Evolutionary conservation across 148 eudicot species (phyloP).

Genomic region (Hydrangea macrophylla): DNA sequence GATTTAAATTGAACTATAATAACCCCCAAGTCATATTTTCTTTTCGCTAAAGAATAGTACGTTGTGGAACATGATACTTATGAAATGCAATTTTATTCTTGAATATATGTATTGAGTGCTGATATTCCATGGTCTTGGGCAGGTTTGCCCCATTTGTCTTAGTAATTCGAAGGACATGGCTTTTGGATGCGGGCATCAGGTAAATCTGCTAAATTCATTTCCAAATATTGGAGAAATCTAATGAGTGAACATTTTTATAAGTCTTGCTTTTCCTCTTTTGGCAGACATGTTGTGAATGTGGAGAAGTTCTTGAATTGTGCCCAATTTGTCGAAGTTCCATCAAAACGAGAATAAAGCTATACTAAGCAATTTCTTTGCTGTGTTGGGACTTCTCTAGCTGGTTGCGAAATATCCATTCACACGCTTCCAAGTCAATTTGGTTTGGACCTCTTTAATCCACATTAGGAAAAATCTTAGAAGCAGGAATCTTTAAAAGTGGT

Average conservation of each 20-base stretch:
- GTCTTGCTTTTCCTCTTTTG: neutral
- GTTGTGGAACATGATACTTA: too few species aligned
- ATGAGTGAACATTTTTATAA: neutral
- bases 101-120: too few species aligned
- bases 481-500: too few species aligned
- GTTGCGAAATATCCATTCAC: neutral
- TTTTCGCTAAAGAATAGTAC: too few species aligned
- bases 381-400: neutral
- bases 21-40: too few species aligned
- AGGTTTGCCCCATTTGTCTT: conserved; percentile 87
- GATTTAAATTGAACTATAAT: too few species aligned
- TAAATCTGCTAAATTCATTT: conserved; percentile 19
- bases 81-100: too few species aligned
- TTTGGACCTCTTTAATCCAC: too few species aligned
- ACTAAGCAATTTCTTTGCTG: conserved; percentile 23
- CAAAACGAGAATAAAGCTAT: conserved; percentile 83
- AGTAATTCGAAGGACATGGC: conserved; percentile 87
- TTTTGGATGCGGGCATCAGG: conserved; percentile 99
- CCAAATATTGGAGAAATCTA: too few species aligned
- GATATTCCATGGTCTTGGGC: conserved; percentile 11
- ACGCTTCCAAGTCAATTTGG: too few species aligned
- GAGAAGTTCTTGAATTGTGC: conserved; percentile 61
- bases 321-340: conserved; percentile 78
- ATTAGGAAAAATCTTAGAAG: too few species aligned
- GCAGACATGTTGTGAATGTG: conserved; percentile 88